Conservation (phyloP, 768 basidiomycete species). For the Termitomyces sp. region DNA sequence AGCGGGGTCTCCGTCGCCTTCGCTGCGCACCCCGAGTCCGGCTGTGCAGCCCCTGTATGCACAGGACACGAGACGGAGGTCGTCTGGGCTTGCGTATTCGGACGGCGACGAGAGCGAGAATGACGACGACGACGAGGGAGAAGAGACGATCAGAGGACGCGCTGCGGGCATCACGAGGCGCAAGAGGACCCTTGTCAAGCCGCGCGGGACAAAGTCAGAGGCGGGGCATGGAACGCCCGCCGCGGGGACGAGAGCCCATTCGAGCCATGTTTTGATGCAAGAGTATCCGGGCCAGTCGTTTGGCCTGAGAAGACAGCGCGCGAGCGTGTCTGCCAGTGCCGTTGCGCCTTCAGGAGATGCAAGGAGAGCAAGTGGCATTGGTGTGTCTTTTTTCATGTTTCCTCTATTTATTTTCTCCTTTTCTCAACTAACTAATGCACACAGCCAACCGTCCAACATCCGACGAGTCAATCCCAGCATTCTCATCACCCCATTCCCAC, state of each 20-base stretch:
- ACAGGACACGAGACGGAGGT: neutral
- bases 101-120: conserved; percentile 26
- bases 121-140: conserved; percentile 17
- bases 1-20: conserved; percentile 56
- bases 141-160: conserved; percentile 20
- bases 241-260: conserved; percentile 21
- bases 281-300: conserved; percentile 6
- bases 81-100: conserved; percentile 18
- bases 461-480: conserved; percentile 18
- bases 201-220: conserved; percentile 27
- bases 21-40: conserved; percentile 26
- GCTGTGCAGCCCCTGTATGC: conserved; percentile 24
- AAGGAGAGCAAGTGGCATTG: conserved; percentile 39
- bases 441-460: conserved; percentile 18
- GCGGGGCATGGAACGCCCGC: conserved; percentile 27
- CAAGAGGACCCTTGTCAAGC: conserved; percentile 13
- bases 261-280: conserved; percentile 17
- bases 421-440: neutral
- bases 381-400: conserved; percentile 4
- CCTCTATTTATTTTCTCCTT: too few relatives aligned
- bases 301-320: conserved; percentile 29
- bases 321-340: conserved; percentile 57
- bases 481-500: neutral
- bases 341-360: conserved; percentile 46
- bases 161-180: conserved; percentile 4